phyloP scores from a whole-genome alignment of 306 rosid genomes.

The Prunus padus region DNA sequence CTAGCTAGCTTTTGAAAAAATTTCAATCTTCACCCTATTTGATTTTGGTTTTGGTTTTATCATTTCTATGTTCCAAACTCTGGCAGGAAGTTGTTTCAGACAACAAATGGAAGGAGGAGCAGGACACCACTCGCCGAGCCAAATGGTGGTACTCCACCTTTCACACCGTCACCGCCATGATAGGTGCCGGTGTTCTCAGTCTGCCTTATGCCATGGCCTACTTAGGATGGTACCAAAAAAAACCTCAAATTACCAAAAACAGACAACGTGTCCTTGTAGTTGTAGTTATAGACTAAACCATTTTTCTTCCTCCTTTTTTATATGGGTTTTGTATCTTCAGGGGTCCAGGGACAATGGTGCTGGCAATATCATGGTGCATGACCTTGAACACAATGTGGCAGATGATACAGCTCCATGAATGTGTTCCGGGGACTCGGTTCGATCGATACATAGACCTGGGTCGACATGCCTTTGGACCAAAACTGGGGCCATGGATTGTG shows the following conservation, averaged over 20 bases:
- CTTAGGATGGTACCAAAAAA: constrained; percentile 71
- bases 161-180: constrained; percentile 92
- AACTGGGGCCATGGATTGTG: constrained; percentile 88
- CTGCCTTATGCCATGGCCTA: constrained; percentile 94
- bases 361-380: constrained; percentile 71
- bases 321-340: constrained; percentile 34
- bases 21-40: background rate
- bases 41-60: background rate
- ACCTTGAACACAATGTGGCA: constrained; percentile 95
- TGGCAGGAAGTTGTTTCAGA: constrained; percentile 45
- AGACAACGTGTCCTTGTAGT: background rate
- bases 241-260: background rate
- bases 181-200: constrained; percentile 93
- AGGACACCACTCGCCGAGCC: constrained; percentile 51
- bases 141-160: constrained; percentile 99
- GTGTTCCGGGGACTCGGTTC: constrained; percentile 82
- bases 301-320: background rate
- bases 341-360: constrained; percentile 77
- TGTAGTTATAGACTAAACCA: background rate
- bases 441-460: constrained; percentile 89
- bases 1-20: too few species aligned
- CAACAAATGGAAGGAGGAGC: constrained; percentile 54
- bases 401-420: constrained; percentile 91
- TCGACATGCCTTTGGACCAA: constrained; percentile 78
- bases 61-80: background rate